Evolutionary conservation across 495 filamentous ascomycete genomes (phyloP).

Genomic region (Trichocladium uniseriatum): DNA sequence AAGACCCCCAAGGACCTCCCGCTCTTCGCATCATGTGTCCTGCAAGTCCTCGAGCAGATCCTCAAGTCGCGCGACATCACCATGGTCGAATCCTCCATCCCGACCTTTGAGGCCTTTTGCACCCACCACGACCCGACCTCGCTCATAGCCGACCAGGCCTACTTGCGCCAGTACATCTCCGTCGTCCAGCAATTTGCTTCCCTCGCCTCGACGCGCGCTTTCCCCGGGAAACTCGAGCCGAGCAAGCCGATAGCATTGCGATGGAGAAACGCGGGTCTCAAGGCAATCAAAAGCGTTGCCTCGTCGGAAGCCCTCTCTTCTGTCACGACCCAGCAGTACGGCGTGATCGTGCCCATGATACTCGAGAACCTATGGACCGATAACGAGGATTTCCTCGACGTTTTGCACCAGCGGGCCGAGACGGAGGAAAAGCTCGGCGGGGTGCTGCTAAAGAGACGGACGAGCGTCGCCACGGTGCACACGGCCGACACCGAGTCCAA

Average conservation of each 20-base stretch:
- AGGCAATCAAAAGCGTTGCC: constrained; percentile 68
- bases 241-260: constrained; percentile 70
- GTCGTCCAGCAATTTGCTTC: constrained; percentile 68
- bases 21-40: constrained; percentile 70
- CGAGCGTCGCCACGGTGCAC: constrained; percentile 68
- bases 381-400: constrained; percentile 55
- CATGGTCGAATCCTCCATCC: constrained; percentile 78
- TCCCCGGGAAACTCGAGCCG: constrained; percentile 39
- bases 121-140: constrained; percentile 67
- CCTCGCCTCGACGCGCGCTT: constrained; percentile 55
- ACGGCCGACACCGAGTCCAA: constrained; percentile 60
- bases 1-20: constrained; percentile 83
- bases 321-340: constrained; percentile 62
- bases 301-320: constrained; percentile 67
- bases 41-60: constrained; percentile 69
- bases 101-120: constrained; percentile 78
- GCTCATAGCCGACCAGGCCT: constrained; percentile 71
- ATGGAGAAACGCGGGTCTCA: constrained; percentile 71
- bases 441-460: constrained; percentile 53
- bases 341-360: constrained; percentile 69
- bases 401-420: constrained; percentile 51
- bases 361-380: constrained; percentile 76
- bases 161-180: constrained; percentile 69
- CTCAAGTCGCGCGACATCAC: constrained; percentile 73
- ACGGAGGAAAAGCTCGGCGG: constrained; percentile 56